Conservation (phyloP, 176 grass and related monocot species). For the Aechmea fasciata region DNA sequence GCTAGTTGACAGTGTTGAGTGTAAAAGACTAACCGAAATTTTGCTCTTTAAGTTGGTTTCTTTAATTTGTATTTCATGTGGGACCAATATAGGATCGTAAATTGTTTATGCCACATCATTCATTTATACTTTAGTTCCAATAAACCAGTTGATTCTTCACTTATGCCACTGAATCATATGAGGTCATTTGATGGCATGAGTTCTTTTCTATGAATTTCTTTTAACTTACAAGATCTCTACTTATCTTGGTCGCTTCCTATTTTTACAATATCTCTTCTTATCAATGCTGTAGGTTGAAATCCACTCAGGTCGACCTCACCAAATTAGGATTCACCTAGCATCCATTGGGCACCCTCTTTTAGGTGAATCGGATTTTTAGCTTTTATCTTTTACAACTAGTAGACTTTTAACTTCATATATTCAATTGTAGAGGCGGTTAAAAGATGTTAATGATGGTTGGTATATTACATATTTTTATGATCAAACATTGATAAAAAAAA, state of each 20-base stretch:
- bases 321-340: constrained; percentile 85
- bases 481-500: constrained; percentile 3
- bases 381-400: not conserved
- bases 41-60: no score
- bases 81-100: no score
- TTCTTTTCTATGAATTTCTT: not conserved
- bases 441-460: not conserved
- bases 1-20: no score
- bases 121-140: no score
- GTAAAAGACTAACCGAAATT: no score
- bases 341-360: constrained; percentile 78
- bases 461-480: constrained; percentile 8
- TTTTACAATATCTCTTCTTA: constrained; percentile 9
- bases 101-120: no score
- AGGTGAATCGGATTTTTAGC: constrained; percentile 20
- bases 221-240: not conserved
- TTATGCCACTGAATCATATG: not conserved
- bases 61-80: no score
- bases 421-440: not conserved
- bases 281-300: constrained; percentile 66
- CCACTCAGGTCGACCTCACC: constrained; percentile 72
- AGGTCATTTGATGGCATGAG: not conserved
- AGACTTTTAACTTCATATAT: not conserved
- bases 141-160: no score
- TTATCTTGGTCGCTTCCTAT: not conserved